Base-by-base conservation (phyloP, 2,329 filamentous ascomycete genomes). In the Drechslerella stenobrocha region DNA sequence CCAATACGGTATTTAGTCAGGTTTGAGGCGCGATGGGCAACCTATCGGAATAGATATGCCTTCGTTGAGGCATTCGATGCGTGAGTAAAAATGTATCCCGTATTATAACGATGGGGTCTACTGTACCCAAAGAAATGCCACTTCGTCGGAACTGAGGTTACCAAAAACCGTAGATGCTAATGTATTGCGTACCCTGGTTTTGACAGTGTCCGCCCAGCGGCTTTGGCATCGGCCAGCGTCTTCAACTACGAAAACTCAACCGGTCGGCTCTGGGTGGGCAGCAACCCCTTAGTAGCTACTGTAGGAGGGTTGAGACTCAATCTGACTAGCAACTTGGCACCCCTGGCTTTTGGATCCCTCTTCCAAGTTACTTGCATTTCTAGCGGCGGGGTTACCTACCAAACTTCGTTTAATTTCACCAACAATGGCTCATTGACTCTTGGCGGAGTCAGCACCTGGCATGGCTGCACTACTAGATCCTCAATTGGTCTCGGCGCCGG, bases 241-340 rank as follows among this genome's bases (percentile, higher is more conserved):
- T 67, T 67, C 46, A 55, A 56, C 23, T 67, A 47, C 22, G 55
- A 60, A 13, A 67, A 59, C 23, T 22, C 55, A 13, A 67, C 63
- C 20, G 55, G 63, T 7, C 53, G 55, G 2, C 55, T 67, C 50
- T 60, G 55, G 55, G 9, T 60, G 3, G 45, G 48, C 1, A 56
- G 20, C 28, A 46, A 47, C 50, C 11, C 45, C 18, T 22, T 34
- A 0, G 56, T 30, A 32, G 45, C 48, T 8, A n/a, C 52, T 2
- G 55, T 60, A 6, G 63, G 26, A 20, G 63, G 63, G 2, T 26
- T 67, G 7, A 34, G 35, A 13, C 44, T 42, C 6, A 60, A 67
- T 18, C 34, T 67, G 2, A 56, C 42, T 13, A 67, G 63, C 26
- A 67, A 67, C 23, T 4, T 67, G 3, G 63, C 63, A 8, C 40